Base-by-base conservation (phyloP, 2,329 filamentous ascomycete species). In the Periconia macrospinosa region DNA sequence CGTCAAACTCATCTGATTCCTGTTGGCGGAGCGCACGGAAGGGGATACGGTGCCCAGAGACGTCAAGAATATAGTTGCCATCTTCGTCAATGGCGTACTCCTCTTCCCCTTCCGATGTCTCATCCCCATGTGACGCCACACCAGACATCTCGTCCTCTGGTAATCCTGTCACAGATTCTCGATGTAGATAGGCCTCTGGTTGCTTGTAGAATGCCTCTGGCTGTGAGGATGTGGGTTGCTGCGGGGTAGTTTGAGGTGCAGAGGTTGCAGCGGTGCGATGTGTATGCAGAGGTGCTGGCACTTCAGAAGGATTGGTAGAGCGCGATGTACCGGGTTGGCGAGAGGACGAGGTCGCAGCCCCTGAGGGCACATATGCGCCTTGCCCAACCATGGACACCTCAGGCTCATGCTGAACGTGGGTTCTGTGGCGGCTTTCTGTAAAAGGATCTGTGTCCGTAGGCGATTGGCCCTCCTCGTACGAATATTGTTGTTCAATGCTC, bases 381-480 rank as follows among this genome's bases (percentile, higher is more conserved):
- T 70, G 69, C 2, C 64, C 61, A 11, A 74, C 58, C 14, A 67
- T 61, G 47, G 70, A 56, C 2, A 61, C 58, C n/a, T 73, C 67
- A 6, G 68, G 66, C 41, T 73, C 69, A 18, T 67, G 66, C 17
- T 59, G 68, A 17, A 56, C 52, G 9, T 56, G 50, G 18, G 49
- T 33, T 19, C 18, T 50, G 46, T 61, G 66, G 6, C 61, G 69
- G 3, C 55, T 69, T 60, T 87, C 85, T 2, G 80, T 81, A 63
- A 86, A 88, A 0, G 85, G 85, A 62, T 89, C 85, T 0, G 83
- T 85, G 50, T 82, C 81, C 2, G 83, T 83, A 13, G 83, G 82
- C 2, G 82, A 82, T 53, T 74, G 73, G 11, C 75, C 76, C 44
- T 77, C 71, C 52, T 82, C 79, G 54, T 83, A 83, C 2, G 71